Conservation (phyloP, 2,329 filamentous ascomycete genomes). For the Penicillium sp. region DNA sequence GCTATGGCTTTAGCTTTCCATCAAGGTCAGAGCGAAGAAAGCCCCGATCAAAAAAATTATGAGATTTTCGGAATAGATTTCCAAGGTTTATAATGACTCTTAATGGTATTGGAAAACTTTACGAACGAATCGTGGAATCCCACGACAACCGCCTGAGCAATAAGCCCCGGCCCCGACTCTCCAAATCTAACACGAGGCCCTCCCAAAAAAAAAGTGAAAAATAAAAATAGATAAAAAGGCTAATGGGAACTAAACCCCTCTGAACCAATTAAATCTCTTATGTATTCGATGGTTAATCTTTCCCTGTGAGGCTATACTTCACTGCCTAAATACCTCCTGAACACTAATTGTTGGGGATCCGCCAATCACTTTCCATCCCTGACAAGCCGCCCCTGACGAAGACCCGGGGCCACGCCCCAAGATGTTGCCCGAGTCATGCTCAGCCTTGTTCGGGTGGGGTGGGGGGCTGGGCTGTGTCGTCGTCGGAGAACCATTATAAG, state of each 20-base stretch:
- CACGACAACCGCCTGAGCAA: not conserved
- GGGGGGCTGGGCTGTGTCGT: conserved; percentile 1
- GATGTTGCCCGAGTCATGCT: not conserved
- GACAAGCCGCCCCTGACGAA: not conserved
- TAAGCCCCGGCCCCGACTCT: not conserved
- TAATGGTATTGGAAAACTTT: not conserved
- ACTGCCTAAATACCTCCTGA: too few relatives aligned
- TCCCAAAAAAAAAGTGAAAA: too few relatives aligned
- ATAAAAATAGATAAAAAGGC: too few relatives aligned
- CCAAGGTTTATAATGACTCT: not conserved
- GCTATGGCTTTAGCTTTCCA: not conserved
- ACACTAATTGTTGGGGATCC: not conserved
- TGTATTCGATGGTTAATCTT: too few relatives aligned
- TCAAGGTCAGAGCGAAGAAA: too few relatives aligned
- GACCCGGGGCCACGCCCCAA: not conserved
- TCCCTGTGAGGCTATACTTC: too few relatives aligned
- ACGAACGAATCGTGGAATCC: not conserved
- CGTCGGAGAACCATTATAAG: not conserved
- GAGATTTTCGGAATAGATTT: not conserved
- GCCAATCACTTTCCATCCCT: not conserved
- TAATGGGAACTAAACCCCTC: too few relatives aligned
- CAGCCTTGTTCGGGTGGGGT: not conserved
- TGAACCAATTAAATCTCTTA: too few relatives aligned
- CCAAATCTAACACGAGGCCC: too few relatives aligned
- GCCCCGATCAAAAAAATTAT: not conserved